Conservation (phyloP, 1,284 basidiomycete species). For the Cryptococcus wingfieldii region DNA sequence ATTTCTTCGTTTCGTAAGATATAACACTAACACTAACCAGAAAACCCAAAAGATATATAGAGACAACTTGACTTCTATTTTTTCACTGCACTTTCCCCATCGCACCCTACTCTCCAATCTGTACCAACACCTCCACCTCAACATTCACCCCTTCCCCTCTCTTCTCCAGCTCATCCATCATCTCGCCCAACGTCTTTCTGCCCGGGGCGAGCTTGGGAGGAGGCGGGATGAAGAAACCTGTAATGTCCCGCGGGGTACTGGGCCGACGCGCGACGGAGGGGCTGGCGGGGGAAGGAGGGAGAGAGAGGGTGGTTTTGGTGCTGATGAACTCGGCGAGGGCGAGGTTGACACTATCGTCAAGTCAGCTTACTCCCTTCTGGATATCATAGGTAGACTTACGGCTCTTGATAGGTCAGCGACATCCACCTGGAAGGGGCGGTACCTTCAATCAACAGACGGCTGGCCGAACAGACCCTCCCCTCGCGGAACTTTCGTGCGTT, state of each 20-base stretch:
- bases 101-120: not conserved
- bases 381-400: conserved; percentile 11
- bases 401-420: conserved; percentile 19
- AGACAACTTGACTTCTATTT: too few relatives aligned
- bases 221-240: conserved; percentile 17
- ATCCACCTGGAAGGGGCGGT: conserved; percentile 16
- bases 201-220: conserved; percentile 10
- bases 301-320: conserved; percentile 5
- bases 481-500: not conserved
- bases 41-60: too few relatives aligned
- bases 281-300: conserved; percentile 8
- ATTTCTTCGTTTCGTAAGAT: too few relatives aligned
- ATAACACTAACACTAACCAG: too few relatives aligned
- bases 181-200: conserved; percentile 19
- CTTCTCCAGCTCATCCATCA: conserved; percentile 8
- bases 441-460: not conserved
- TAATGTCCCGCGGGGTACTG: conserved; percentile 16
- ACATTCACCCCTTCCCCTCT: conserved; percentile 3
- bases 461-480: not conserved
- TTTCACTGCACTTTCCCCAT: too few relatives aligned
- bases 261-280: conserved; percentile 17
- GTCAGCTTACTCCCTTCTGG: not conserved
- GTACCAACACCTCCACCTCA: conserved; percentile 11
- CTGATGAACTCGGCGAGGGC: conserved; percentile 15
- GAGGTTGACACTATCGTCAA: conserved; percentile 16